phyloP scores from a whole-genome alignment of 164 flowering plant species.

The Vitis riparia region DNA sequence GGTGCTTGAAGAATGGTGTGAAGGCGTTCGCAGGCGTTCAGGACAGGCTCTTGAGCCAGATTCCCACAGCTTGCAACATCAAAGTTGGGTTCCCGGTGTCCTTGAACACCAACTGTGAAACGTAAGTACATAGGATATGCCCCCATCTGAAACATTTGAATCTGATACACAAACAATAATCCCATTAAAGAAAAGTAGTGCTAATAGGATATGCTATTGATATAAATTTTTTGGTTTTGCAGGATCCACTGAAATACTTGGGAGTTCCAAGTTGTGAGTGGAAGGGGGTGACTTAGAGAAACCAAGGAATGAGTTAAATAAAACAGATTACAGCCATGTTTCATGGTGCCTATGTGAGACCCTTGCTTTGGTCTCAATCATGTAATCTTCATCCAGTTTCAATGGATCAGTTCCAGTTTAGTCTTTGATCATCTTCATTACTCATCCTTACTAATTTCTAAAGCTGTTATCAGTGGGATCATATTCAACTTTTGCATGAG shows the following conservation, averaged over 20 bases:
- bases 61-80: slow-evolving; percentile 40
- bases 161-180: too few species aligned
- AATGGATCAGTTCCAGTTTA: neutral
- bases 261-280: neutral
- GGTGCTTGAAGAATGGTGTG: slow-evolving; percentile 38
- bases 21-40: slow-evolving; percentile 28
- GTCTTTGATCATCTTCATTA: neutral
- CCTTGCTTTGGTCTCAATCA: neutral
- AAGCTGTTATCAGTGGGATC: too few species aligned
- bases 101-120: slow-evolving; percentile 30
- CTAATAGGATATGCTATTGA: too few species aligned
- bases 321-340: slow-evolving; percentile 7
- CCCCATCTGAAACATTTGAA: neutral
- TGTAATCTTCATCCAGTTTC: neutral
- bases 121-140: slow-evolving; percentile 17
- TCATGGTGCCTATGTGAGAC: neutral
- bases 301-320: slow-evolving; percentile 1
- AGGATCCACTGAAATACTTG: slow-evolving; percentile 6
- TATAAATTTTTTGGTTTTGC: neutral
- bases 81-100: slow-evolving; percentile 51
- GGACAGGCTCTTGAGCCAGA: slow-evolving; percentile 39
- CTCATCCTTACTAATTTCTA: neutral
- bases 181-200: too few species aligned
- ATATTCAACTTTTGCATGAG: too few species aligned
- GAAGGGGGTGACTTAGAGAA: neutral